Evolutionary conservation across 441 rosid species (phyloP).

Genomic region (Jatropha podagrica): DNA sequence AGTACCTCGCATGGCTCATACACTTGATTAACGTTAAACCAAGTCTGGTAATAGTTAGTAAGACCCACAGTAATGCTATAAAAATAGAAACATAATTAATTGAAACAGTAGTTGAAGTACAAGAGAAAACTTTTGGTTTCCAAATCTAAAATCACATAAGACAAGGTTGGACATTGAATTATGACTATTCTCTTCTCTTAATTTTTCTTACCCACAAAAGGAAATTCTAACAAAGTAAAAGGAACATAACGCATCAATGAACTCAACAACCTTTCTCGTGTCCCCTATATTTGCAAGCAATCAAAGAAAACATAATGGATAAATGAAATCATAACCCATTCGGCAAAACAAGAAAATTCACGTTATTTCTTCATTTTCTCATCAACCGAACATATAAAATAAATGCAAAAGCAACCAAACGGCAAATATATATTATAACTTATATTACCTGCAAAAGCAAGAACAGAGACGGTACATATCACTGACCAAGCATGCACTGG

Average conservation of each 20-base stretch:
- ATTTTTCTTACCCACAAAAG: not conserved
- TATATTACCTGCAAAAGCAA: conserved; percentile 66
- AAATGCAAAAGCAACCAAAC: not conserved
- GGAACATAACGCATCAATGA: not conserved
- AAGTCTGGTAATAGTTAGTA: no score
- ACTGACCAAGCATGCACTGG: conserved; percentile 81
- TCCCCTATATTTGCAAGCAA: not conserved
- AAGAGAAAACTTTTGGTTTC: not conserved
- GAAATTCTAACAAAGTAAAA: not conserved
- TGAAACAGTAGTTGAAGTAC: not conserved
- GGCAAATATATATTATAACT: not conserved
- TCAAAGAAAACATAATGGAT: not conserved
- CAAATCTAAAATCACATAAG: not conserved
- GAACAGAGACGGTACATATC: conserved; percentile 53
- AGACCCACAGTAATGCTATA: not conserved
- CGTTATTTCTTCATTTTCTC: not conserved
- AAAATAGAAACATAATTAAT: not conserved
- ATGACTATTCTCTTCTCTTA: not conserved
- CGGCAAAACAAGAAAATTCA: not conserved
- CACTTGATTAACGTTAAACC: not conserved
- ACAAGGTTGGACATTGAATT: not conserved
- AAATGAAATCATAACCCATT: not conserved
- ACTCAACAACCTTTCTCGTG: not conserved
- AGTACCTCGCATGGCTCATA: not conserved
- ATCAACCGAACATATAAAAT: not conserved